Conservation (phyloP, 2,329 filamentous ascomycete species). For the Aspergillus cejpii region DNA sequence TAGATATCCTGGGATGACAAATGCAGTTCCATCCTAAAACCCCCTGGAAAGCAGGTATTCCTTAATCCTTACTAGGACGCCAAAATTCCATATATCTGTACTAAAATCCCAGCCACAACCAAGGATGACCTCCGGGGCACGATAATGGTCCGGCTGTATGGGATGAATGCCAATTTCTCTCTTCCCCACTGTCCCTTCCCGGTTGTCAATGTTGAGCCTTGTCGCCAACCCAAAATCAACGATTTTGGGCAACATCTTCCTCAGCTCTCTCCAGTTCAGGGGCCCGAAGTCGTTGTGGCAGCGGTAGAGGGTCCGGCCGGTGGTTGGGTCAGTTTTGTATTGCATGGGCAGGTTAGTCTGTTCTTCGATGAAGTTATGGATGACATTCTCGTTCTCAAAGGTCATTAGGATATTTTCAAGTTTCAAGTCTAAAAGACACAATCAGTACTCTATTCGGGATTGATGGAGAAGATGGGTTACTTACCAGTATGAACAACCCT, state of each 20-base stretch:
- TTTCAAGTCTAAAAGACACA: constrained; percentile 29
- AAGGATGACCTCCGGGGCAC: constrained; percentile 9
- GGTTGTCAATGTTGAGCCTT: too few species aligned
- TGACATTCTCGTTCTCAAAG: constrained; percentile 15
- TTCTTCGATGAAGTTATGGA: constrained; percentile 16
- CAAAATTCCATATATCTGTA: constrained; percentile 11
- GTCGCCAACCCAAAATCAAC: constrained; percentile 27
- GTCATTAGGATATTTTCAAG: constrained; percentile 36
- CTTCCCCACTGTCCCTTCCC: too few species aligned
- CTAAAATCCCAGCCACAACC: constrained; percentile 7
- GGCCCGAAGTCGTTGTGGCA: constrained; percentile 25
- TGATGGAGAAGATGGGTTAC: neutral
- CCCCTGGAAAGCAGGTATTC: too few species aligned
- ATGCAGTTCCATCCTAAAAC: too few species aligned
- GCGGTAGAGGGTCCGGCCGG: constrained; percentile 24
- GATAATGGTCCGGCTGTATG: constrained; percentile 9
- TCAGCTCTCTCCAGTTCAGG: constrained; percentile 11
- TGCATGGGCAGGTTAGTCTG: constrained; percentile 6
- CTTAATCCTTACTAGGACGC: constrained; percentile 9
- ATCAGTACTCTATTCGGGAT: neutral
- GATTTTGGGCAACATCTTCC: constrained; percentile 23
- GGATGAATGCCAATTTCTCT: constrained; percentile 24
- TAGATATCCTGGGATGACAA: too few species aligned
- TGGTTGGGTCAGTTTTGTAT: neutral
- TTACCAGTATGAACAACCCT: constrained; percentile 36